Evolutionary conservation across 345 rosid species (phyloP).

Genomic region (Rhodamnia rubescens): DNA sequence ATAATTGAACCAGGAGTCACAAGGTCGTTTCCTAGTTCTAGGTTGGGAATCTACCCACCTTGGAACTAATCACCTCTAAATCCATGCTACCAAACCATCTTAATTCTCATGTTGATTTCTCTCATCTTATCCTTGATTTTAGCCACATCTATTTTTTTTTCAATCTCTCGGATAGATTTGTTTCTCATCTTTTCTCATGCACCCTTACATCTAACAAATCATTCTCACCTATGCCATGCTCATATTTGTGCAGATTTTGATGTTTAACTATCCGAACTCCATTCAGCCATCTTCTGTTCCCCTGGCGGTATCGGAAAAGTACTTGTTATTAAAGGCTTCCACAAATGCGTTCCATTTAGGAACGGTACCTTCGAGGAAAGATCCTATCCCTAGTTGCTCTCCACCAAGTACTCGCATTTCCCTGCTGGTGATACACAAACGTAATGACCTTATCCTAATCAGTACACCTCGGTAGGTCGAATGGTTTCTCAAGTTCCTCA

Average conservation of each 20-base stretch:
- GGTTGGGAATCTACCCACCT: background rate
- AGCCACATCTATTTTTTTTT: background rate
- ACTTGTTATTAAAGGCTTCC: too few species aligned
- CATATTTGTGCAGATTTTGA: background rate
- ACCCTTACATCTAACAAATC: background rate
- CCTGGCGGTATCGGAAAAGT: too few species aligned
- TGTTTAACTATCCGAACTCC: too few species aligned
- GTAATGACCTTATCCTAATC: too few species aligned
- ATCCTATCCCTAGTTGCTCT: too few species aligned
- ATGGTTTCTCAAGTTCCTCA: too few species aligned
- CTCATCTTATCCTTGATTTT: background rate
- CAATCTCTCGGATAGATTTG: background rate
- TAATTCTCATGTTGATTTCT: background rate
- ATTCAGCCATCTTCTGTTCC: too few species aligned
- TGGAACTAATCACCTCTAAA: background rate
- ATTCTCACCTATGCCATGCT: background rate
- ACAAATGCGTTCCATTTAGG: too few species aligned
- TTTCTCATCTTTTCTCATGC: background rate
- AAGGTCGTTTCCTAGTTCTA: background rate
- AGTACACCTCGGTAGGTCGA: too few species aligned
- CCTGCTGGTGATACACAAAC: too few species aligned
- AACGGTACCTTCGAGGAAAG: too few species aligned
- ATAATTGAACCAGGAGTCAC: background rate
- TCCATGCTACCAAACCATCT: background rate
- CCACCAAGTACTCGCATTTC: too few species aligned